Percentiles rank a stretch among this genome's conserved stretches.
Conservation (phyloP, 2,329 filamentous ascomycete species). For the Cryphonectria parasitica region DNA sequence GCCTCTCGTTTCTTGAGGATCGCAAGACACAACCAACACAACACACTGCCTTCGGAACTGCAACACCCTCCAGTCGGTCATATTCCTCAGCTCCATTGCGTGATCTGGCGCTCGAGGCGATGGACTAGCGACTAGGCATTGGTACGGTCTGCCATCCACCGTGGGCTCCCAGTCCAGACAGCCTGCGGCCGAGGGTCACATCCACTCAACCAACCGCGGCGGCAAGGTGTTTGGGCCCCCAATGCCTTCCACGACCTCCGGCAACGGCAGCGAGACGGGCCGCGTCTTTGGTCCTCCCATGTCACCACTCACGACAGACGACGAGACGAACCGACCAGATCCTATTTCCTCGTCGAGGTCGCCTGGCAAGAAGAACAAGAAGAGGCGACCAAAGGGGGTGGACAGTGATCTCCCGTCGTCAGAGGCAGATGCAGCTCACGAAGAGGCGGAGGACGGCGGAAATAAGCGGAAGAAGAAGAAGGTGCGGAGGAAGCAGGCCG, state of each 20-base stretch:
- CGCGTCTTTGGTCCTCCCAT: background rate
- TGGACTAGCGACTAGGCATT: background rate
- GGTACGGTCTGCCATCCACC: background rate
- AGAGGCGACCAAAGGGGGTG: constrained; percentile 3
- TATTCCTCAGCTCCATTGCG: background rate
- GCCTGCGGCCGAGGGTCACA: background rate
- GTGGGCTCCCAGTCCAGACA: constrained; percentile 22
- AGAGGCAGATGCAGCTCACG: background rate
- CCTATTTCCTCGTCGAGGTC: background rate
- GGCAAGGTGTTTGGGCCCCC: constrained; percentile 16
- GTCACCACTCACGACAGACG: constrained; percentile 11
- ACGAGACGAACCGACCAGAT: background rate
- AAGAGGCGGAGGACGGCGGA: background rate
- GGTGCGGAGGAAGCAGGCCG: background rate
- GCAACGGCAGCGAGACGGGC: background rate
- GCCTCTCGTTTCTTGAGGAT: background rate
- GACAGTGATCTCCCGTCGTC: background rate
- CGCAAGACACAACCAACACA: background rate
- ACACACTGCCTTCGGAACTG: background rate
- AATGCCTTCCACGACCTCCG: constrained; percentile 22
- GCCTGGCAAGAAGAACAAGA: constrained; percentile 9
- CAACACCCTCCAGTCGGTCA: background rate
- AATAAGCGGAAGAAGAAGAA: constrained; percentile 17
- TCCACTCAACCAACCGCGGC: background rate
- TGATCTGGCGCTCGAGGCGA: background rate